Base-by-base conservation (phyloP, 495 filamentous ascomycete genomes). In the Hamigera avellanea region DNA sequence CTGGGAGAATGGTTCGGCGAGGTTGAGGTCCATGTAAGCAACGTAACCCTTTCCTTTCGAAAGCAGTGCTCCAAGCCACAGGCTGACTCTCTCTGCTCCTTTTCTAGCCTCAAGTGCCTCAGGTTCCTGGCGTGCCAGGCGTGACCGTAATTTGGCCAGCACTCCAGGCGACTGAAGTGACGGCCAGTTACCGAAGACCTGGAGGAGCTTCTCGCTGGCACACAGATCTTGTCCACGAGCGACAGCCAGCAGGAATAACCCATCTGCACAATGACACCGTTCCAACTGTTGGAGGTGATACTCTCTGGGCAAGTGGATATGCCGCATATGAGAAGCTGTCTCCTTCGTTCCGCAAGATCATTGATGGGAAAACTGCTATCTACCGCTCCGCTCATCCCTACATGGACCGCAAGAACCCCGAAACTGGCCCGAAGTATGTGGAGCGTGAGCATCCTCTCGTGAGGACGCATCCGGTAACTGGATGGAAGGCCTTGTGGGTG, bases 241-340 rank as follows among this genome's bases (percentile, higher is more conserved):
- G 63, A 26, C 77, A 83, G 41, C 80, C 80, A 3, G 78, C 80
- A 1, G 80, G 77, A 4, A 72, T 81, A 32, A 83, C 78, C 0
- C 76, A 80, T 45, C 60, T 83, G 8, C 75, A 81, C 55, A 80
- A 79, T 39, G 76, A 64, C 27, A 80, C 76, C 0, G 61, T 85
- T 4, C 79, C 80, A 0, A 66, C 63, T 0, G 43, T 75, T 1
- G 80, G 80, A 3, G 79, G 79, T 6, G 80, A 85, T 46, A 83
- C 80, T 2, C 67, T 85, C 2, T 85, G 79, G 78, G 73, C 79
- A 0, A 75, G 67, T 41, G 79, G 77, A 2, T 83, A 83, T 43
- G 56, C 69, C 8, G 78, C 78, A 3, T 85, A 85, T 51, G 76
- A 80, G 55, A 82, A 82, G 52, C 66, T 84, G 2, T 80, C 75